Evolutionary conservation across 2,329 filamentous ascomycete genomes (phyloP).

Genomic region (Phyllachora maydis): DNA sequence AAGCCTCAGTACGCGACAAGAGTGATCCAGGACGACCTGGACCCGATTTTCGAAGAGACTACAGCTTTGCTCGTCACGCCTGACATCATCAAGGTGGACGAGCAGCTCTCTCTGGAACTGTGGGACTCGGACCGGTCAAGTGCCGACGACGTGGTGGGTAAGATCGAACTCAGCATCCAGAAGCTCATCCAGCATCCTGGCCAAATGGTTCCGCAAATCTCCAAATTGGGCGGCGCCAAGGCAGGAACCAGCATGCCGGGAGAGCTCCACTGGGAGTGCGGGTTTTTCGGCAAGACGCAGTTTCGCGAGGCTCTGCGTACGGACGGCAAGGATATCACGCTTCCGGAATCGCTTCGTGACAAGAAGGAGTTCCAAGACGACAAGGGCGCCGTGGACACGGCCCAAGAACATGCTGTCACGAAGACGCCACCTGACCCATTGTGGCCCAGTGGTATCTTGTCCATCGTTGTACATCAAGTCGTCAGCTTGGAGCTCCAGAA

Average conservation of each 20-base stretch:
- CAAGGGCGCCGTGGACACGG: constrained; percentile 55
- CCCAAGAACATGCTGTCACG: constrained; percentile 64
- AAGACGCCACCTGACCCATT: constrained; percentile 89
- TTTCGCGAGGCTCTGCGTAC: constrained; percentile 71
- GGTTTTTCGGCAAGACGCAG: constrained; percentile 80
- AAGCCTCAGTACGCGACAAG: constrained; percentile 97
- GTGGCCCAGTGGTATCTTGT: constrained; percentile 82
- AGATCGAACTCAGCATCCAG: constrained; percentile 82
- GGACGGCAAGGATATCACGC: constrained; percentile 61
- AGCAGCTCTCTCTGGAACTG: constrained; percentile 80
- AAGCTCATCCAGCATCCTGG: constrained; percentile 89
- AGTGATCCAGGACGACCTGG: constrained; percentile 85
- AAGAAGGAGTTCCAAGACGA: constrained; percentile 68
- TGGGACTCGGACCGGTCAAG: constrained; percentile 92
- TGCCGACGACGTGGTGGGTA: constrained; percentile 87
- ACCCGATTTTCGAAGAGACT: constrained; percentile 81
- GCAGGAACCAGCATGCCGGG: constrained; percentile 79
- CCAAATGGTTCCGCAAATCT: constrained; percentile 79
- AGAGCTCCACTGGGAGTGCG: constrained; percentile 88
- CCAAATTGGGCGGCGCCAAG: constrained; percentile 64
- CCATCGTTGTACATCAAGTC: constrained; percentile 79
- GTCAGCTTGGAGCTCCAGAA: constrained; percentile 88
- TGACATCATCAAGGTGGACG: constrained; percentile 80
- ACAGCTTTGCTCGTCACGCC: constrained; percentile 70
- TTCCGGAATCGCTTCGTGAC: constrained; percentile 55